Evolutionary conservation across 2,329 filamentous ascomycete genomes (phyloP).

Genomic region (Neonectria hederae): DNA sequence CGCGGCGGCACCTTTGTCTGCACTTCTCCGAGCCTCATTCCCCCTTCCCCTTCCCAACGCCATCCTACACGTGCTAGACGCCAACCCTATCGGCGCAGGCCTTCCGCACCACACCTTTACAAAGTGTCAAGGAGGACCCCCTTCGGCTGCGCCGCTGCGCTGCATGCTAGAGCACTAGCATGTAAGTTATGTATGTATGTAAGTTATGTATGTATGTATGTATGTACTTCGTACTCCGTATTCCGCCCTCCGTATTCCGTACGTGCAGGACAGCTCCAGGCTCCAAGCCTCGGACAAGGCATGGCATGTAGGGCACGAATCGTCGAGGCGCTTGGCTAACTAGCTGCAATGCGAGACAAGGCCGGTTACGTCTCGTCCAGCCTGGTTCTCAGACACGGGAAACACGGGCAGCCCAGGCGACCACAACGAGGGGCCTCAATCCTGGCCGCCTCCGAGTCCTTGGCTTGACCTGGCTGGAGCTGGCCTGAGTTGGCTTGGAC

Average conservation of each 20-base stretch:
- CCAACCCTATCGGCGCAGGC: slow-evolving; percentile 4
- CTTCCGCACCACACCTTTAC: neutral
- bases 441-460: neutral
- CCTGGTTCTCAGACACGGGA: slow-evolving; percentile 4
- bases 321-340: neutral
- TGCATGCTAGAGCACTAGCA: slow-evolving; percentile 8
- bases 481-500: neutral
- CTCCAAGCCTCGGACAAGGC: neutral
- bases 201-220: no score
- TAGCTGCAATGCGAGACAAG: slow-evolving; percentile 3
- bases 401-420: slow-evolving; percentile 8
- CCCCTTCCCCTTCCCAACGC: neutral
- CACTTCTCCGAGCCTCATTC: neutral
- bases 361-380: slow-evolving; percentile 4
- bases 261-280: neutral
- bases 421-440: slow-evolving; percentile 3
- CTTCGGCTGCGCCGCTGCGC: slow-evolving; percentile 11
- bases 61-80: slow-evolving; percentile 2
- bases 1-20: neutral
- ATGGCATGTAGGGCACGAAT: neutral
- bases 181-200: neutral
- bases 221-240: neutral
- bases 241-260: neutral
- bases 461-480: neutral
- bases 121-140: neutral